Evolutionary conservation across 2,329 filamentous ascomycete genomes (phyloP), one percentile per base, ranked within the genome.

Genomic region (Penicillium sp.): DNA sequence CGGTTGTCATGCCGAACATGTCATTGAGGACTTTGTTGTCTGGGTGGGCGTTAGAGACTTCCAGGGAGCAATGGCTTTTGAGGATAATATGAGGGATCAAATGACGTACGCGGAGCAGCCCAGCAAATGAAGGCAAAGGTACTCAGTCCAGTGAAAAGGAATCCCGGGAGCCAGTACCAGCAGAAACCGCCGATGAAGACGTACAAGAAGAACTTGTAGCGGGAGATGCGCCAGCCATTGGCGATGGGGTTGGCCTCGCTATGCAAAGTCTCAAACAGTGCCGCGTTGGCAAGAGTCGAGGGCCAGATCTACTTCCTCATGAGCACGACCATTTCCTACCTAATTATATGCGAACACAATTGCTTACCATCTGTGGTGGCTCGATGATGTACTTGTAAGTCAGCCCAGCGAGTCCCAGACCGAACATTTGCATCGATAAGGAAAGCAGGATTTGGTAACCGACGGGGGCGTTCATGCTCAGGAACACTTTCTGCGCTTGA

Each of bases 101-200:
- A n/a, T n/a, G n/a, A n/a, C n/a, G n/a, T n/a, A n/a, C n/a, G 5
- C 25, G 74, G 74, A 0, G 69, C 61, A 33, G 79, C 77, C 75
- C 75, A 79, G 0, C 68, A 69, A 50, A 77, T 69, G 72, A 74
- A 79, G 49, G 64, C 71, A 55, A 79, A 78, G 42, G 62, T 58
- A 2, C 62, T 64, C 4, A 76, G 49, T 1, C 63, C 69, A 11
- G 59, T 56, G 48, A 76, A 77, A 9, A 77, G 54, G 39, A 68
- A 74, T 44, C 71, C 68, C 0, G 75, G 75, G 27, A 78, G 62
- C 71, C 71, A 76, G 47, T 72, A 77, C 51, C 68, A 78, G 3
- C 72, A 43, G 36, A 77, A 77, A 67, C 77, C 76, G 42, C 58
- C 64, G 0, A 45, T 50, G 25, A 73, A 73, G 1, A 62, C 58